These are phyloP conservation scores for Tolypocladium endophyticum DNA, from an alignment of 2,329 filamentous ascomycete species.

Conservation along the genomic window DNA sequence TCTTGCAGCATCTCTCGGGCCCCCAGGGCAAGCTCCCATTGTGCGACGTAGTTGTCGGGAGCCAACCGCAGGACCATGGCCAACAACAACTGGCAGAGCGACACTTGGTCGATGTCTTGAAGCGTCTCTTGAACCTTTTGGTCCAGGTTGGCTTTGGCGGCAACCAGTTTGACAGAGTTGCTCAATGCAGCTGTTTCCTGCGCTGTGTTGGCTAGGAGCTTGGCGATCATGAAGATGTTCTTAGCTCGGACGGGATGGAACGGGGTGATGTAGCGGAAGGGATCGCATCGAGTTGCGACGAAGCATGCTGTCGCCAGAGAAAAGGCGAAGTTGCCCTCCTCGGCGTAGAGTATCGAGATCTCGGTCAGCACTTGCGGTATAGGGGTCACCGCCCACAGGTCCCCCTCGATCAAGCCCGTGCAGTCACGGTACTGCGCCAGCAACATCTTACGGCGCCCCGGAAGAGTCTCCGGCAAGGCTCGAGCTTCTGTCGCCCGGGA, in stretches of 20 bases:
- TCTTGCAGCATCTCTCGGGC: constrained; percentile 38
- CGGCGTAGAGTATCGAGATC: constrained; percentile 32
- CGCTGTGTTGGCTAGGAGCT: constrained; percentile 39
- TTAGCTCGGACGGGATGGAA: constrained; percentile 41
- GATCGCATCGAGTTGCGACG: constrained; percentile 34
- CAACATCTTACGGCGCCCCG: constrained; percentile 13
- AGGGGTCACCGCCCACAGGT: constrained; percentile 39
- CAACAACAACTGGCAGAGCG: constrained; percentile 42
- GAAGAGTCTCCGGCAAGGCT: constrained; percentile 11
- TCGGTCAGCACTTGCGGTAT: constrained; percentile 33
- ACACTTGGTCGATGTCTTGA: constrained; percentile 38
- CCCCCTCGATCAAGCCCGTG: constrained; percentile 11
- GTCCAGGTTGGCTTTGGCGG: constrained; percentile 11
- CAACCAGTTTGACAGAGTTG: constrained; percentile 13
- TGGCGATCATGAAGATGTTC: constrained; percentile 38
- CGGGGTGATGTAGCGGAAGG: constrained; percentile 37
- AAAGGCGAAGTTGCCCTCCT: constrained; percentile 28
- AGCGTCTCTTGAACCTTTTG: constrained; percentile 19
- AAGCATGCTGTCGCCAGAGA: constrained; percentile 38
- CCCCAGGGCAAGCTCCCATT: constrained; percentile 33
- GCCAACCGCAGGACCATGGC: constrained; percentile 33
- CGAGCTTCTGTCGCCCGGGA: constrained; percentile 15
- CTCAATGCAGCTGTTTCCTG: constrained; percentile 22
- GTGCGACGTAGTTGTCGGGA: constrained; percentile 28
- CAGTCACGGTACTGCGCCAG: constrained; percentile 13